Evolutionary conservation across 2,329 filamentous ascomycete species (phyloP).

Genomic region (Cladosporium sp.): DNA sequence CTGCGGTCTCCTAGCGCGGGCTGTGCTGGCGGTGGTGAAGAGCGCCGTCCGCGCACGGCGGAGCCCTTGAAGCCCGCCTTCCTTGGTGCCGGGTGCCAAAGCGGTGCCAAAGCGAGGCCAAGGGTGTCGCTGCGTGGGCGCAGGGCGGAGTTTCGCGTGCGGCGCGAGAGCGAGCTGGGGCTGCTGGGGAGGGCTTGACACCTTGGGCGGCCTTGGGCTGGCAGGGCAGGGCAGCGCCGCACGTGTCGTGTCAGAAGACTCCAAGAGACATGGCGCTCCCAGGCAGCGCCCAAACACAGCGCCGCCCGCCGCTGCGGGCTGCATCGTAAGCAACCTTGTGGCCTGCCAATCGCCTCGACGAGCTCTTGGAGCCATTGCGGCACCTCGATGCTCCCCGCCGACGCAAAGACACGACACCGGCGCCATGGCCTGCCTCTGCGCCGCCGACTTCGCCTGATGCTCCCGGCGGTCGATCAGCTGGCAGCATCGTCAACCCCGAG

Average conservation of each 20-base stretch:
- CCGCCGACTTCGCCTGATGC: too few relatives aligned
- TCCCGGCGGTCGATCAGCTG: too few relatives aligned
- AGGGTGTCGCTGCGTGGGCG: slow-evolving; percentile 1
- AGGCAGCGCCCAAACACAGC: slow-evolving; percentile 9
- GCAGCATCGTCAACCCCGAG: too few relatives aligned
- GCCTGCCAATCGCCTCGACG: background rate
- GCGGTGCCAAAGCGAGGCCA: slow-evolving; percentile 7
- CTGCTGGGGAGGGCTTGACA: background rate
- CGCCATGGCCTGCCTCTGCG: too few relatives aligned
- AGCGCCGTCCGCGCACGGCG: too few relatives aligned
- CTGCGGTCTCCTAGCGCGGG: slow-evolving; percentile 3
- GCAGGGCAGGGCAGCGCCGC: background rate
- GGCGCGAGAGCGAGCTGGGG: slow-evolving; percentile 9
- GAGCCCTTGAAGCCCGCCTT: background rate
- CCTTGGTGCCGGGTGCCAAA: background rate
- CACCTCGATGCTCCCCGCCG: background rate
- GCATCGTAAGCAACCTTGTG: slow-evolving; percentile 9
- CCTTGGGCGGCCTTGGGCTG: too few relatives aligned
- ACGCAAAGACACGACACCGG: too few relatives aligned
- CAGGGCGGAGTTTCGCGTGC: background rate
- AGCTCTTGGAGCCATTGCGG: background rate
- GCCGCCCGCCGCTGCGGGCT: slow-evolving; percentile 4
- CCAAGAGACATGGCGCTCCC: slow-evolving; percentile 8
- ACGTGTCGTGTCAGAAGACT: slow-evolving; percentile 4
- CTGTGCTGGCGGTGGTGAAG: background rate